Conservation (phyloP, 78 protist species). For the Dictyostelium citrinum region DNA sequence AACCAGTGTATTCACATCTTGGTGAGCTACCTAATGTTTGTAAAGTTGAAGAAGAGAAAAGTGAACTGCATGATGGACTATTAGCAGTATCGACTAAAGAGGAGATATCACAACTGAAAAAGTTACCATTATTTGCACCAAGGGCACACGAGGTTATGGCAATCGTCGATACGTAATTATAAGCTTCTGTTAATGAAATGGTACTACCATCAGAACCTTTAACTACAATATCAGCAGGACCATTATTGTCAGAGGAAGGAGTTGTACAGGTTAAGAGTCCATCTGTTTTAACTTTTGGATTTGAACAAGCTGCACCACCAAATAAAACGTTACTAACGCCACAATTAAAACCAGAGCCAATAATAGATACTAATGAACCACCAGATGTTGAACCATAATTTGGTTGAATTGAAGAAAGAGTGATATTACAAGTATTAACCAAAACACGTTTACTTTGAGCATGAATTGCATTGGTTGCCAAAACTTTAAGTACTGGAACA, state of each 20-base stretch:
- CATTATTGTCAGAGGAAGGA: not conserved
- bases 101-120: not conserved
- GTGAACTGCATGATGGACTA: not conserved
- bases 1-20: conserved; percentile 10
- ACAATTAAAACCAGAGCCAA: conserved; percentile 37
- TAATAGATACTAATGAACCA: conserved; percentile 1
- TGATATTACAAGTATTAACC: not conserved
- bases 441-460: not conserved
- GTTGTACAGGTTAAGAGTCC: not conserved
- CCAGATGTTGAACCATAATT: conserved; percentile 26
- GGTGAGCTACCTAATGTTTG: not conserved
- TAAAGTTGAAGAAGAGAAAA: not conserved
- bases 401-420: not conserved
- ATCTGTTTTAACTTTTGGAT: not conserved
- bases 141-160: not conserved
- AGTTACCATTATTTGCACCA: not conserved
- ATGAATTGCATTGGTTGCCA: not conserved
- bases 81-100: not conserved
- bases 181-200: not conserved
- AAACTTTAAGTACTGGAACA: conserved; percentile 32
- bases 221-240: conserved; percentile 12
- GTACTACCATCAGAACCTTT: not conserved
- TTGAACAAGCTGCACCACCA: not conserved
- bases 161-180: not conserved
- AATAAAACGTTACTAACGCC: not conserved